A percentile compares a stretch with the other conserved stretches of the same genome.
These are phyloP conservation scores for Dothistroma septosporum DNA, from an alignment of 2,329 filamentous ascomycete species.

Conservation along the genomic window DNA sequence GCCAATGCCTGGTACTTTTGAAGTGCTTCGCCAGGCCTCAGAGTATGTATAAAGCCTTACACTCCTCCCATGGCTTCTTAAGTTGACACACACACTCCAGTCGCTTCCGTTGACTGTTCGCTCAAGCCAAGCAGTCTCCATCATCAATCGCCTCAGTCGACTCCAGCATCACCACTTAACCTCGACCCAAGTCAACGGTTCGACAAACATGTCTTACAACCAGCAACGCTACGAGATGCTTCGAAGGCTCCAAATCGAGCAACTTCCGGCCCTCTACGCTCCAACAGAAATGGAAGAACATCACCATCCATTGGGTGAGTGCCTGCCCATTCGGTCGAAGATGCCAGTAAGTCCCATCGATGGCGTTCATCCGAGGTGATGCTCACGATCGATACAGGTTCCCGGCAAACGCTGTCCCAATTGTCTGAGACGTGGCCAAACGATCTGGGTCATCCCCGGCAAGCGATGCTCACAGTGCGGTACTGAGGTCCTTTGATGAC, in stretches of 20 bases:
- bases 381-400: constrained; percentile 22
- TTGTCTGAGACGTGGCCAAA: constrained; percentile 30
- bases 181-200: neutral
- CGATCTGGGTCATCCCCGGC: constrained; percentile 36
- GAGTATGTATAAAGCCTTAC: constrained; percentile 1
- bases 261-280: constrained; percentile 22
- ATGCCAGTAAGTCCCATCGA: constrained; percentile 1
- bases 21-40: neutral
- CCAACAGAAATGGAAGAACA: constrained; percentile 7
- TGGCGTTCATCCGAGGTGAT: constrained; percentile 7
- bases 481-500: constrained; percentile 30
- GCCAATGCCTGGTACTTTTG: constrained; percentile 11
- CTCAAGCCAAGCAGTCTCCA: neutral
- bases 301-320: constrained; percentile 3
- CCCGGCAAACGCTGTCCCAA: constrained; percentile 32
- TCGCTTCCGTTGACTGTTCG: constrained; percentile 1
- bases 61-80: neutral
- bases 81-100: neutral
- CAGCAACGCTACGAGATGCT: constrained; percentile 25
- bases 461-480: constrained; percentile 35
- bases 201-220: constrained; percentile 27
- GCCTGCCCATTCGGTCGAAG: constrained; percentile 1
- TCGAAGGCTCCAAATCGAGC: constrained; percentile 29
- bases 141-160: neutral
- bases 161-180: constrained; percentile 1